These are phyloP conservation scores for Teunomyces aglyptinius DNA, from an alignment of 805 yeast species.

Conservation along the genomic window DNA sequence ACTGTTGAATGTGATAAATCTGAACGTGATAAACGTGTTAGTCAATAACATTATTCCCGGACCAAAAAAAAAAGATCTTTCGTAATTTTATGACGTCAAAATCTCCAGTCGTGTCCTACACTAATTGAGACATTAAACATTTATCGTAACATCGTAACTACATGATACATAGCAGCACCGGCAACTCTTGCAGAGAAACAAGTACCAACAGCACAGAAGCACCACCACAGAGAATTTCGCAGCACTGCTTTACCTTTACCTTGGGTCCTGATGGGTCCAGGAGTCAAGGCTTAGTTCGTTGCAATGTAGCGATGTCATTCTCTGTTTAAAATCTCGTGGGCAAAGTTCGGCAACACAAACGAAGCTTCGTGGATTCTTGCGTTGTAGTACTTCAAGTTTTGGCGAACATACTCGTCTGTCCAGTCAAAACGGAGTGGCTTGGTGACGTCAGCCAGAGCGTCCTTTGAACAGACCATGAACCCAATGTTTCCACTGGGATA, in stretches of 20 bases:
- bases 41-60: no score
- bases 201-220: conserved; percentile 2
- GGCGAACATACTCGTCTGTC: conserved; percentile 57
- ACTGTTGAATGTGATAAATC: no score
- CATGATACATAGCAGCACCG: conserved; percentile 3
- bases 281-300: neutral
- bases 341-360: conserved; percentile 91
- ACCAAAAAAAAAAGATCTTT: neutral
- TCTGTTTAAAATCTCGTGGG: conserved; percentile 47
- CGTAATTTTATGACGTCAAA: no score
- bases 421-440: conserved; percentile 64
- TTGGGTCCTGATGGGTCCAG: neutral
- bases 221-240: neutral
- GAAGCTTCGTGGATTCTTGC: conserved; percentile 82
- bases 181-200: neutral
- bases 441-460: conserved; percentile 58
- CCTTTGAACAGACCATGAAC: conserved; percentile 93
- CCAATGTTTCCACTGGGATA: conserved; percentile 98
- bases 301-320: conserved; percentile 9
- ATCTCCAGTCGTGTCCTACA: no score
- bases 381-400: conserved; percentile 79
- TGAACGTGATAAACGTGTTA: no score
- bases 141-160: conserved; percentile 4
- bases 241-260: conserved; percentile 2
- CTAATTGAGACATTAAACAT: conserved; percentile 4